Conservation (phyloP, 768 basidiomycete genomes). For the Tulasnella calospora region DNA sequence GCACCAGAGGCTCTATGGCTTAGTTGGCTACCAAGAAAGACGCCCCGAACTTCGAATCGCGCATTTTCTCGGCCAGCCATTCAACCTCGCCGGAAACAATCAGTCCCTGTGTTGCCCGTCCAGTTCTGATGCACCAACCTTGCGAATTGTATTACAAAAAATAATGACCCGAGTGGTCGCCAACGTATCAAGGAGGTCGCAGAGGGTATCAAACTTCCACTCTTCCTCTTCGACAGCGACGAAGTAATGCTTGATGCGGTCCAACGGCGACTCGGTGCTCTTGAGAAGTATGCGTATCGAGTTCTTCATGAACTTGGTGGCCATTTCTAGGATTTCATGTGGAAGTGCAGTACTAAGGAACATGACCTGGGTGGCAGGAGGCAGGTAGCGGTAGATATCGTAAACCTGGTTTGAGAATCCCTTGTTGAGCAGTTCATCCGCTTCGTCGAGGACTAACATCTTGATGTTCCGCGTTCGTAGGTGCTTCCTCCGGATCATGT, state of each 20-base stretch:
- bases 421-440: conserved; percentile 93
- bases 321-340: conserved; percentile 80
- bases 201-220: conserved; percentile 88
- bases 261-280: conserved; percentile 97
- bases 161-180: conserved; percentile 99
- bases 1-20: not conserved
- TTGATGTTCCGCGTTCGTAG: conserved; percentile 96
- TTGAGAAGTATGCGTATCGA: conserved; percentile 98
- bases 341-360: conserved; percentile 94
- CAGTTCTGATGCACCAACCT: conserved; percentile 38
- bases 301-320: conserved; percentile 80
- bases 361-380: conserved; percentile 95
- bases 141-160: conserved; percentile 96
- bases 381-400: conserved; percentile 96
- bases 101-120: not conserved
- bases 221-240: conserved; percentile 99
- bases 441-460: conserved; percentile 92
- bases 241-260: conserved; percentile 95
- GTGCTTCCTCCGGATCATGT: conserved; percentile 95
- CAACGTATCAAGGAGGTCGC: conserved; percentile 95
- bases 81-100: conserved; percentile 59
- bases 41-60: conserved; percentile 72
- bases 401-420: conserved; percentile 99
- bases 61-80: conserved; percentile 99
- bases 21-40: conserved; percentile 28